phyloP scores from a whole-genome alignment of 768 basidiomycete genomes.

The Filobasidium wieringae region DNA sequence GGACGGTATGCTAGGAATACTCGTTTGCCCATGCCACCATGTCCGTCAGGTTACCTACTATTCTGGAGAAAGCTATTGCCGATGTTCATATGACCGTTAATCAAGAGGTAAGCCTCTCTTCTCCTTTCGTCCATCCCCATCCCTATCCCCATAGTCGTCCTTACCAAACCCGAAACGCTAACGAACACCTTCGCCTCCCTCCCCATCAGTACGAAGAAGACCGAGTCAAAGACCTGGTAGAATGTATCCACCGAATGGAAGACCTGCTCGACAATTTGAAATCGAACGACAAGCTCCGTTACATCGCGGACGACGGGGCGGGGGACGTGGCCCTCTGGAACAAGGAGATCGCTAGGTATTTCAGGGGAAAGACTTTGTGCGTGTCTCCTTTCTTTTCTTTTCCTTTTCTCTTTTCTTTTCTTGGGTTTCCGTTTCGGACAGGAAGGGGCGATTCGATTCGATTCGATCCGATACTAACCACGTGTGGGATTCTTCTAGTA shows the following conservation, averaged over 20 bases:
- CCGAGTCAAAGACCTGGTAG: constrained; percentile 65
- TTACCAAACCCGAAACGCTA: not conserved
- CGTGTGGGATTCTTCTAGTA: not conserved
- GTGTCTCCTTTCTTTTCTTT: too few relatives aligned
- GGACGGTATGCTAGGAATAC: too few relatives aligned
- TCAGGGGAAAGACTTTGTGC: constrained; percentile 53
- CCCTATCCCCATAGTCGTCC: not conserved
- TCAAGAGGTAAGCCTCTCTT: constrained; percentile 40
- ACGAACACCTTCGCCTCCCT: too few relatives aligned
- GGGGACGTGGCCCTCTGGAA: constrained; percentile 93
- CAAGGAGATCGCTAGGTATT: constrained; percentile 89
- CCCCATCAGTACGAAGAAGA: constrained; percentile 59
- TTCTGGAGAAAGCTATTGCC: constrained; percentile 88
- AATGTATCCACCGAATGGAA: constrained; percentile 81
- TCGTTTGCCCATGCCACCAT: constrained; percentile 59
- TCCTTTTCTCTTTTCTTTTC: too few relatives aligned
- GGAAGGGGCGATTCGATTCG: constrained; percentile 50
- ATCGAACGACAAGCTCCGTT: constrained; percentile 65
- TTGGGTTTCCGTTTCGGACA: constrained; percentile 21
- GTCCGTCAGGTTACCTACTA: constrained; percentile 90
- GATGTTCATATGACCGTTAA: constrained; percentile 81
- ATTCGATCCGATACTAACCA: not conserved
- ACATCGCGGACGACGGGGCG: constrained; percentile 80
- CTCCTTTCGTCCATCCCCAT: not conserved
- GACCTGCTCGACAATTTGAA: constrained; percentile 76